Evolutionary conservation across 129 eudicot genomes (phyloP).

Genomic region (Logfia minima): DNA sequence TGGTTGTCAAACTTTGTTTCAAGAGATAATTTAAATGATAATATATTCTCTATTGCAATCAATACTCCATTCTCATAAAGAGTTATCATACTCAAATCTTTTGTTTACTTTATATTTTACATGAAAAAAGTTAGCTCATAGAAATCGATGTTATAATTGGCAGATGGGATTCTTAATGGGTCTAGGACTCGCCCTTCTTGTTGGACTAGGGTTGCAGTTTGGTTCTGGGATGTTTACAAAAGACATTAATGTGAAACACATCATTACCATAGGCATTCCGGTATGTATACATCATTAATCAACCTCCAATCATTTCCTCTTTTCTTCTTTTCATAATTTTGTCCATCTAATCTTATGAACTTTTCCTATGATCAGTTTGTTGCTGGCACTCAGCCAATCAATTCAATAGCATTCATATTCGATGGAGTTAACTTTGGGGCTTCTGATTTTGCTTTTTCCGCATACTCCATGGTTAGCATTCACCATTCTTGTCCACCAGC

Average conservation of each 20-base stretch:
- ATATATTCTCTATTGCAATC: not conserved
- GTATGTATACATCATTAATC: slow-evolving; percentile 19
- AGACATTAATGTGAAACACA: slow-evolving; percentile 54
- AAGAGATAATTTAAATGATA: not conserved
- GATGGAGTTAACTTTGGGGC: slow-evolving; percentile 90
- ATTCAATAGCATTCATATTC: slow-evolving; percentile 68
- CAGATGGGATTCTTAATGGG: slow-evolving; percentile 90
- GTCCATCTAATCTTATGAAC: not conserved
- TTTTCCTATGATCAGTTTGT: slow-evolving; percentile 53
- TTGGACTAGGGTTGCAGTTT: slow-evolving; percentile 76
- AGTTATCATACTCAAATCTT: not conserved
- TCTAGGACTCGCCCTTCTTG: slow-evolving; percentile 59
- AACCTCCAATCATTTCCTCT: not conserved
- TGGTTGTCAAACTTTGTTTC: not conserved
- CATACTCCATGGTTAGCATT: slow-evolving; percentile 72
- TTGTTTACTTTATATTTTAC: slow-evolving; percentile 9
- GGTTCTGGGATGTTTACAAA: slow-evolving; percentile 70
- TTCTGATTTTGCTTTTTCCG: slow-evolving; percentile 71
- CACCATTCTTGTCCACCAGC: not conserved
- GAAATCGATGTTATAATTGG: slow-evolving; percentile 11
- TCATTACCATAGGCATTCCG: slow-evolving; percentile 64
- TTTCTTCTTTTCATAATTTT: not conserved
- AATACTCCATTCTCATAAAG: no score
- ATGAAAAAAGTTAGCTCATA: not conserved
- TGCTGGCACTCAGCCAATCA: slow-evolving; percentile 82